Base-by-base conservation (phyloP, 163 green algal species). In the Prototheca stagnorum region DNA sequence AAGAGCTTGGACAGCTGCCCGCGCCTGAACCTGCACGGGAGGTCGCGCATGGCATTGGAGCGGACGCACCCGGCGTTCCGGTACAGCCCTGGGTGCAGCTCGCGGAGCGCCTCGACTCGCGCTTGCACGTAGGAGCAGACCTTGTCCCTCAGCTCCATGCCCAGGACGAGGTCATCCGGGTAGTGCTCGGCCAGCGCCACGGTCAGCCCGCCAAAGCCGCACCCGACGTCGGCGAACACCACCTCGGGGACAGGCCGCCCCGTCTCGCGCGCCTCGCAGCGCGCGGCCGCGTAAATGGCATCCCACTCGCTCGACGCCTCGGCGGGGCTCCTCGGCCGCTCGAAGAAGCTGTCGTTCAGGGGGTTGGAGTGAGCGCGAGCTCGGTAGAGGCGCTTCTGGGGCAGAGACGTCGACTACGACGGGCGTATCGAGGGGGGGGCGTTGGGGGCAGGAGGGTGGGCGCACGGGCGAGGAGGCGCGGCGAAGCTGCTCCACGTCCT, bases 121-220 rank as follows among this genome's bases (percentile, higher is more conserved):
- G 83, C 72, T 36, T 75, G 70, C 1, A 93, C 82, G 56, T 88
- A 93, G 53, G 48, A 48, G 44, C 43, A 52, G 1, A 93, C 88
- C 58, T 95, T 96, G 51, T 94, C 81, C 5, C 89, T 64, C 39
- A 97, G 68, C 66, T 98, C 89, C 74, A 98, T 92, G 20, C 90
- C 90, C 39, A 97, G 41, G 55, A 91, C 82, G 11, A 96, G 67
- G 35, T 82, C 92, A 44, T 93, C 67, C 17, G 89, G 87, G 56
- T 86, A 97, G 47, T 87, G 34, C 16, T 75, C 60, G 0, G 79
- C 64, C 48, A 98, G 68, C 47, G 74, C 77, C n/a, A 92, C 7
- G 82, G 67, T 64, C 35, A 97, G 76, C 5, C 89, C 89, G 3
- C 89, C 89, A 74, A 97, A 98, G 35, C 89, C 89, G 56, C 89